phyloP scores from a whole-genome alignment of 2,329 filamentous ascomycete species.

The Venturia carpophila region DNA sequence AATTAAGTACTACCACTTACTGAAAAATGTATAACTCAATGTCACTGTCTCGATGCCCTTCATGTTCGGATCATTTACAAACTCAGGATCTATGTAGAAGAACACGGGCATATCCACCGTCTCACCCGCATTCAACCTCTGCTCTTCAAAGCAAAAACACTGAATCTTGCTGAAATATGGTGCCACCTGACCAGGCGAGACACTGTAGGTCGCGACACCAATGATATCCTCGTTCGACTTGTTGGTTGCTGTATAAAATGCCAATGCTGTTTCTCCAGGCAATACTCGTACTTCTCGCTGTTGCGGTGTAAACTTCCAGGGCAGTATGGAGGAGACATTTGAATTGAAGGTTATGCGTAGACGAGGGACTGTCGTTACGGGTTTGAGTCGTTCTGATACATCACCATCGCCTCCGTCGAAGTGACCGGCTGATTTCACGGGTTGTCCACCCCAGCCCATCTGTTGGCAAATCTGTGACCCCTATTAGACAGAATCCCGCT shows the following conservation, averaged over 20 bases:
- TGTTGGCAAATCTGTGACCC: slow-evolving; percentile 64
- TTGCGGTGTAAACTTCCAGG: slow-evolving; percentile 96
- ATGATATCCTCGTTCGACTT: slow-evolving; percentile 87
- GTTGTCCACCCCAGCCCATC: slow-evolving; percentile 87
- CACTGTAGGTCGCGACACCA: slow-evolving; percentile 94
- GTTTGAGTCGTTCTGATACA: slow-evolving; percentile 67
- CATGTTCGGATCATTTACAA: slow-evolving; percentile 89
- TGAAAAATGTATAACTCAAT: slow-evolving; percentile 96
- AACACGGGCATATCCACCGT: slow-evolving; percentile 99
- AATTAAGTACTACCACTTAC: slow-evolving; percentile 47
- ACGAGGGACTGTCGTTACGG: slow-evolving; percentile 71
- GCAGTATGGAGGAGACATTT: slow-evolving; percentile 87
- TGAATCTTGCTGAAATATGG: slow-evolving; percentile 99
- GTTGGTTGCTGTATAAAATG: slow-evolving; percentile 97
- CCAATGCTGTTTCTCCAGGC: slow-evolving; percentile 90
- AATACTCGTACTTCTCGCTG: slow-evolving; percentile 93
- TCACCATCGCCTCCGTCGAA: slow-evolving; percentile 48
- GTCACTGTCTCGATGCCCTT: slow-evolving; percentile 91
- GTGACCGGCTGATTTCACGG: slow-evolving; percentile 71
- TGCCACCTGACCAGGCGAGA: slow-evolving; percentile 89
- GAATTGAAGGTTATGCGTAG: slow-evolving; percentile 95
- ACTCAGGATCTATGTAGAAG: slow-evolving; percentile 96
- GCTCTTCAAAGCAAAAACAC: slow-evolving; percentile 97
- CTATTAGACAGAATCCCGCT: not conserved
- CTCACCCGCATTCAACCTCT: slow-evolving; percentile 88